phyloP scores from a whole-genome alignment of 139 green algal genomes.

The Chlorella sp. region DNA sequence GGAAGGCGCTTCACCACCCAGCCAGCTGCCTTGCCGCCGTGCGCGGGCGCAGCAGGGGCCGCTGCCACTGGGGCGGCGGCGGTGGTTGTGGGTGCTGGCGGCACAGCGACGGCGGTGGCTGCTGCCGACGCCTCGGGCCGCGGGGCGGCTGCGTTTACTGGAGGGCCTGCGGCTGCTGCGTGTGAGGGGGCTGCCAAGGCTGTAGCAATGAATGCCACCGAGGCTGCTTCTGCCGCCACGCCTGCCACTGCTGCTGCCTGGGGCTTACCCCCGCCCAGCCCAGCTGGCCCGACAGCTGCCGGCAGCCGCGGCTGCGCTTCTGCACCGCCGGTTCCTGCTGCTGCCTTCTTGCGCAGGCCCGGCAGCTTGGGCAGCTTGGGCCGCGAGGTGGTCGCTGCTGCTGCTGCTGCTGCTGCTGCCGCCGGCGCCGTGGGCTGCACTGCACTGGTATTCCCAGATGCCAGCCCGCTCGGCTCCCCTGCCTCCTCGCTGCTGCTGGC shows the following conservation, averaged over 20 bases:
- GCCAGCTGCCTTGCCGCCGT: background rate
- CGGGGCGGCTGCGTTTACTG: background rate
- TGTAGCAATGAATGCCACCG: background rate
- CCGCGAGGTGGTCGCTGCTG: background rate
- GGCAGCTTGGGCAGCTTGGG: background rate
- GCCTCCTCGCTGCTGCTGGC: no score
- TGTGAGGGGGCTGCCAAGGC: background rate
- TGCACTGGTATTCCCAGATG: no score
- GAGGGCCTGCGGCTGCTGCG: background rate
- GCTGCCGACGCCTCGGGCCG: background rate
- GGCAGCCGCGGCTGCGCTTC: background rate
- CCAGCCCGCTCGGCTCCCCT: no score
- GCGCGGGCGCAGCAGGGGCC: background rate
- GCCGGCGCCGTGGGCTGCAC: no score
- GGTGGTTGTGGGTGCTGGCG: background rate
- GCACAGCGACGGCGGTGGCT: background rate
- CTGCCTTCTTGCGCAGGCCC: background rate
- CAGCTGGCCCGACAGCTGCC: background rate
- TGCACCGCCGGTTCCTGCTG: no score
- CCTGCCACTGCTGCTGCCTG: background rate
- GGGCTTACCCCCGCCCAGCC: no score
- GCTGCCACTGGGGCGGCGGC: background rate
- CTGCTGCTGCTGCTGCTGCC: background rate
- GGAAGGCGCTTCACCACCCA: conserved; percentile 11
- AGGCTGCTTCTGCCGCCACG: background rate